These are phyloP conservation scores for Pelagomonas calceolata DNA, from an alignment of 108 stramenopile genomes.

Conservation along the genomic window DNA sequence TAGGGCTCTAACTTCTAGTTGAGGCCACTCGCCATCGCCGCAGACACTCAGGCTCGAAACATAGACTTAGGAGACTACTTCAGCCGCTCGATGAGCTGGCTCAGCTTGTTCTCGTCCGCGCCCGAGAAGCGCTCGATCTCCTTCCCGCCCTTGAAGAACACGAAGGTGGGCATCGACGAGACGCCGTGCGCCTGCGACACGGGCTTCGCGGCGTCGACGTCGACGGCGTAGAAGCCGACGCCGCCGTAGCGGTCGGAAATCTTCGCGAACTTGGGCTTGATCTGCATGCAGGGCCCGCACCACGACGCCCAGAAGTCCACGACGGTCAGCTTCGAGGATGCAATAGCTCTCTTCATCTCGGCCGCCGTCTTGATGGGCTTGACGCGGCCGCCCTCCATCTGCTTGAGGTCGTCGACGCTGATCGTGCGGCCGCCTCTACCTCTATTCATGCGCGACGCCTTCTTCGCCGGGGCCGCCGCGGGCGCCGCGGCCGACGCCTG, in stretches of 20 bases:
- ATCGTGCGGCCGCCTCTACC: neutral
- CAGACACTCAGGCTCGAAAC: no score
- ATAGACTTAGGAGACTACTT: no score
- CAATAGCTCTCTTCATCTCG: neutral
- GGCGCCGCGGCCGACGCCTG: neutral
- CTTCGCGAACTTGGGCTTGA: constrained; percentile 1
- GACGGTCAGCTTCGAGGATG: neutral
- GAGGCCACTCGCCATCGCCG: no score
- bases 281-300: neutral
- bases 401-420: neutral
- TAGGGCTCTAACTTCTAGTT: no score
- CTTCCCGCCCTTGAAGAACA: no score
- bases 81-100: no score
- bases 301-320: neutral
- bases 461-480: neutral
- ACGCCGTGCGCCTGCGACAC: no score
- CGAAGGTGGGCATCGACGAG: no score
- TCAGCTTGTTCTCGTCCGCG: no score
- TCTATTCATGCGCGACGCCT: neutral
- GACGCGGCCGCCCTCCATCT: neutral
- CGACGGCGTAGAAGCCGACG: neutral
- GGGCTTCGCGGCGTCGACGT: neutral
- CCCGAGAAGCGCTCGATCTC: no score
- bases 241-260: neutral
- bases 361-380: neutral